These are phyloP conservation scores for Cudoniella acicularis DNA, from an alignment of 495 filamentous ascomycete genomes.

Conservation along the genomic window DNA sequence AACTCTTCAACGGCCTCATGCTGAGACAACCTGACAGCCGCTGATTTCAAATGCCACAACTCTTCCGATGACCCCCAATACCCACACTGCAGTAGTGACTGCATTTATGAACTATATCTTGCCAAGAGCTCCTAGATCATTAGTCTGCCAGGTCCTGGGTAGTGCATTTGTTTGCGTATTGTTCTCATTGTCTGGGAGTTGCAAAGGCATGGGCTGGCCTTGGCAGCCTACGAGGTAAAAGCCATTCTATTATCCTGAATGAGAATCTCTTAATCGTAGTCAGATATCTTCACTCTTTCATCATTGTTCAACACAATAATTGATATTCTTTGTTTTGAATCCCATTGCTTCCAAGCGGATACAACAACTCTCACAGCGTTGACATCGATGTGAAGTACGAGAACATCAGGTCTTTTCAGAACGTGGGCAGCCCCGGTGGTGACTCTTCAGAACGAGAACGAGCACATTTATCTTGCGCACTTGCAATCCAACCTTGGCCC, in stretches of 20 bases:
- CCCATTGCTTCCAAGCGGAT: no score
- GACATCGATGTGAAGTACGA: neutral
- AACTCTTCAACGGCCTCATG: neutral
- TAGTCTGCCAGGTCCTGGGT: neutral
- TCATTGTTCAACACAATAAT: no score
- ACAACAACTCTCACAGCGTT: neutral
- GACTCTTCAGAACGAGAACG: neutral
- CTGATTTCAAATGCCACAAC: no score
- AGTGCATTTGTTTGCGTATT: neutral
- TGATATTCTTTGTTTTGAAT: no score
- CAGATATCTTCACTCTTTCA: neutral
- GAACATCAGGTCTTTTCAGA: neutral
- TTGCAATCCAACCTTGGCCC: neutral
- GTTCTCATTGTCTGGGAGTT: neutral
- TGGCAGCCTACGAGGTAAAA: neutral
- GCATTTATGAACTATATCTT: neutral
- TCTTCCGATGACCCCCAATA: no score
- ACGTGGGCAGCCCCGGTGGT: neutral
- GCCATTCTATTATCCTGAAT: neutral
- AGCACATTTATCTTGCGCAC: neutral
- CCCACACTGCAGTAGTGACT: no score
- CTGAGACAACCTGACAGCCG: no score
- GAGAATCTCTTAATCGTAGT: neutral
- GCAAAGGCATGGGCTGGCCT: neutral
- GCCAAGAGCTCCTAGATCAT: neutral